Conservation (phyloP, 139 green algal genomes). For the Closterium sp. region DNA sequence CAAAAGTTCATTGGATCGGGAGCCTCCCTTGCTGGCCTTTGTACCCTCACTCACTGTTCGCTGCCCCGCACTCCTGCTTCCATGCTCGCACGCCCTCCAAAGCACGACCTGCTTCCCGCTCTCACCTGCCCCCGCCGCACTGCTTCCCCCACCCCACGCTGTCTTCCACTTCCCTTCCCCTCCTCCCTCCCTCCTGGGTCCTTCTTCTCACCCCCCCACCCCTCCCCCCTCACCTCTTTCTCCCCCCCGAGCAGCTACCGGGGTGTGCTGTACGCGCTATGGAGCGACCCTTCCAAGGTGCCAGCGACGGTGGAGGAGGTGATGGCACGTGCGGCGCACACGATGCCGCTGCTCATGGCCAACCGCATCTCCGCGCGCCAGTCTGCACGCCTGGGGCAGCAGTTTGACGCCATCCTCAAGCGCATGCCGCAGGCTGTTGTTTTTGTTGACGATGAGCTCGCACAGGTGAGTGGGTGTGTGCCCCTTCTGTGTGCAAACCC, state of each 20-base stretch:
- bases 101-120: no score
- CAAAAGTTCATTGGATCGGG: no score
- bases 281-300: not conserved
- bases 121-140: no score
- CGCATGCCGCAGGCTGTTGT: conserved; percentile 35
- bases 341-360: not conserved
- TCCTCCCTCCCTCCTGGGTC: no score
- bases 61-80: no score
- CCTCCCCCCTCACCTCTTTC: no score
- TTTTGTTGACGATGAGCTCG: conserved; percentile 24
- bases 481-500: not conserved
- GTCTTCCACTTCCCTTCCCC: no score
- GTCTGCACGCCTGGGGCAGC: not conserved
- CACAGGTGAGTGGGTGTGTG: not conserved
- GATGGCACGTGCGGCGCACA: not conserved
- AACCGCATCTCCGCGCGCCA: not conserved
- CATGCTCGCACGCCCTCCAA: no score
- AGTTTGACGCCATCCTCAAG: conserved; percentile 37
- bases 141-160: no score
- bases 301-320: not conserved
- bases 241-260: not conserved
- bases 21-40: no score
- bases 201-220: no score
- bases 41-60: no score
- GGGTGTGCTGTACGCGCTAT: conserved; percentile 1